phyloP scores from a whole-genome alignment of 495 filamentous ascomycete species.

The Astrocystis sublimbata region DNA sequence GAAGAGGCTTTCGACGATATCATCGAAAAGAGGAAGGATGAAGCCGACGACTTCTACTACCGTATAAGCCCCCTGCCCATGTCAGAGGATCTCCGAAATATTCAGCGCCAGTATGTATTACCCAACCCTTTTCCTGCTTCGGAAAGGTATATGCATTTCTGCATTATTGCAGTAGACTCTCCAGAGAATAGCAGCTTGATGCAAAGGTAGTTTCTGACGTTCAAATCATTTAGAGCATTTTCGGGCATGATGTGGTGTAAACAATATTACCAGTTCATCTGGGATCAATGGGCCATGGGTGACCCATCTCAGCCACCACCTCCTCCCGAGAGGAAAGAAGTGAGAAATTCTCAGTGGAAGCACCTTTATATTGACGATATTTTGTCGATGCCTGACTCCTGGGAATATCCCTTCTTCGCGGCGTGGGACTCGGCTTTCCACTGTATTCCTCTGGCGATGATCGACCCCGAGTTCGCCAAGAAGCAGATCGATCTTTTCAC shows the following conservation, averaged over 20 bases:
- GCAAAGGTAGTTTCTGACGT: not conserved
- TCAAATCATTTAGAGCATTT: constrained; percentile 53
- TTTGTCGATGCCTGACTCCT: constrained; percentile 95
- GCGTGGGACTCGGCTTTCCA: constrained; percentile 98
- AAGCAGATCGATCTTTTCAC: constrained; percentile 95
- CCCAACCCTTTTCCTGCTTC: not conserved
- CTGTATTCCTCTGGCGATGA: constrained; percentile 93
- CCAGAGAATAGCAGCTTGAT: not conserved
- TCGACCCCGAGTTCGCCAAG: constrained; percentile 96
- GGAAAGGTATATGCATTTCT: too few species aligned
- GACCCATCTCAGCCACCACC: constrained; percentile 74
- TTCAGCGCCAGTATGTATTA: constrained; percentile 69
- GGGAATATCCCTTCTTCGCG: constrained; percentile 98
- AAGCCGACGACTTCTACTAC: constrained; percentile 95
- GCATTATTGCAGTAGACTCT: not conserved
- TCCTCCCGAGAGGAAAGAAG: constrained; percentile 72
- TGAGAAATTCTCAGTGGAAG: constrained; percentile 88
- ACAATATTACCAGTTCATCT: constrained; percentile 94
- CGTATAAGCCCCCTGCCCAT: constrained; percentile 91
- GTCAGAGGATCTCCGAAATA: constrained; percentile 90
- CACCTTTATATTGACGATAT: constrained; percentile 94
- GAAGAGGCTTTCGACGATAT: constrained; percentile 91
- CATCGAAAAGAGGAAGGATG: constrained; percentile 78
- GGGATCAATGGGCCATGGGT: constrained; percentile 94
- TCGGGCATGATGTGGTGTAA: constrained; percentile 98